Evolutionary conservation across 2,329 filamentous ascomycete genomes (phyloP).

Genomic region (Aspergillus quadricinctus): DNA sequence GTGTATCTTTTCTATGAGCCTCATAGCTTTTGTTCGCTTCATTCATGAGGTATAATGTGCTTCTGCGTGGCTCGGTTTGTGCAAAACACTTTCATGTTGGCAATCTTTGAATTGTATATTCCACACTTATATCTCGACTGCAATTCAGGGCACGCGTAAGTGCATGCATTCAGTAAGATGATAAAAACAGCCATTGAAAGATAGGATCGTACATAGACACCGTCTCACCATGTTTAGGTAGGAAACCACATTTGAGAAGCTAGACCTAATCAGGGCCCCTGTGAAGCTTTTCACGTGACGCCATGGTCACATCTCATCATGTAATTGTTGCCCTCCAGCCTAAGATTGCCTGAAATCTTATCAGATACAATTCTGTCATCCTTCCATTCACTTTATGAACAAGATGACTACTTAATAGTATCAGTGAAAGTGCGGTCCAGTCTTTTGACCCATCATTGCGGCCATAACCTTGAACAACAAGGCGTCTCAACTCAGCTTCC

Average conservation of each 20-base stretch:
- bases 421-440: background rate
- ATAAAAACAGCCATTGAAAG: background rate
- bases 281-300: background rate
- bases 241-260: no score
- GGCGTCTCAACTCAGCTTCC: constrained; percentile 22
- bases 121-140: background rate
- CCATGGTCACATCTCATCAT: background rate
- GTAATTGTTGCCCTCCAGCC: background rate
- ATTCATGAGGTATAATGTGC: background rate
- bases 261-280: background rate
- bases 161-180: background rate
- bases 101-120: background rate
- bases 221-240: background rate
- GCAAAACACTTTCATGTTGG: background rate
- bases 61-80: background rate
- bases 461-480: background rate
- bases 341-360: background rate
- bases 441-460: constrained; percentile 1
- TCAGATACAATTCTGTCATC: background rate
- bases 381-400: background rate
- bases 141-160: background rate
- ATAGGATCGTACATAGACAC: background rate
- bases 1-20: background rate
- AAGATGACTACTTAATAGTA: background rate
- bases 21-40: background rate